phyloP scores from a whole-genome alignment of 495 filamentous ascomycete genomes.

The Podospora pseudopauciseta region DNA sequence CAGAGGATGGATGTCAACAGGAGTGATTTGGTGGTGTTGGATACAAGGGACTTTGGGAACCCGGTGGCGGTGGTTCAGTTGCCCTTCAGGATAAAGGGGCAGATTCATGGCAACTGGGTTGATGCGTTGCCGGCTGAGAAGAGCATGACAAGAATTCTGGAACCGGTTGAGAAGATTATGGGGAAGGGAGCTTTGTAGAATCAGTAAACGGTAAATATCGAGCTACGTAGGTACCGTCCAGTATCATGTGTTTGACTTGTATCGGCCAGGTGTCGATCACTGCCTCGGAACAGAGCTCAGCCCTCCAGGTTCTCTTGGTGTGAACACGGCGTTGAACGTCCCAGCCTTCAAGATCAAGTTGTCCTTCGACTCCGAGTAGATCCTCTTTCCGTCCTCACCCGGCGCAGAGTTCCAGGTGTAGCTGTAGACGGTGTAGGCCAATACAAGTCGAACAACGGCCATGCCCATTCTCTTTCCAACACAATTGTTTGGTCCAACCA shows the following conservation, averaged over 20 bases:
- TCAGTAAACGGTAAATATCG: no score
- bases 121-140: neutral
- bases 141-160: neutral
- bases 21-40: slow-evolving; percentile 15
- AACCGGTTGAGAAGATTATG: neutral
- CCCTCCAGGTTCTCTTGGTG: slow-evolving; percentile 2
- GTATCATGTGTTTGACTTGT: no score
- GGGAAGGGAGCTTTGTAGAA: no score
- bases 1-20: slow-evolving; percentile 5
- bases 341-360: slow-evolving; percentile 21
- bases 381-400: slow-evolving; percentile 23
- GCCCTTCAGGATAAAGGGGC: neutral
- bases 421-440: slow-evolving; percentile 24
- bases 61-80: slow-evolving; percentile 9
- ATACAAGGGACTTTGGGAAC: slow-evolving; percentile 9
- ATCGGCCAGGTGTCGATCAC: no score
- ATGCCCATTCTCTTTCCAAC: slow-evolving; percentile 32
- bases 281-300: no score
- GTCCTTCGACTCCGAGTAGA: slow-evolving; percentile 13
- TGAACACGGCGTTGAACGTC: slow-evolving; percentile 17
- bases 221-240: no score
- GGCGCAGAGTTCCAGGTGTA: slow-evolving; percentile 20
- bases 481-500: slow-evolving; percentile 31
- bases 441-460: slow-evolving; percentile 26
- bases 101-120: neutral